Percentiles rank a stretch among this genome's conserved stretches.
phyloP scores from a whole-genome alignment of 495 filamentous ascomycete genomes.

The Hapsidospora chrysogenum region DNA sequence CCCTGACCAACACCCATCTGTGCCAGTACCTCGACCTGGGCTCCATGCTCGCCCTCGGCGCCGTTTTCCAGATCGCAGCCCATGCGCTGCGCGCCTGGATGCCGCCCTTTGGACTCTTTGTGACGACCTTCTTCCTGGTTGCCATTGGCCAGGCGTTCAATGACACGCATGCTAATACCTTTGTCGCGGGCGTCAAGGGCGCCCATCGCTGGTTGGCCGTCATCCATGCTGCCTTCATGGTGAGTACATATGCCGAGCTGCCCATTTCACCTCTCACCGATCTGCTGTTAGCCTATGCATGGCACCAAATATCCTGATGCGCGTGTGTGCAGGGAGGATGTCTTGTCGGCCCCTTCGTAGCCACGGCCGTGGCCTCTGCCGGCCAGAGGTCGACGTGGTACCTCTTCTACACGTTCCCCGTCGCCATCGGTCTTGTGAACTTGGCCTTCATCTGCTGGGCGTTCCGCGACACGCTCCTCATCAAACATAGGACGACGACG shows the following conservation, averaged over 20 bases:
- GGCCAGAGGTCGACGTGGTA: constrained; percentile 15
- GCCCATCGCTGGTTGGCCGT: constrained; percentile 39
- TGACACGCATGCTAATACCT: constrained; percentile 36
- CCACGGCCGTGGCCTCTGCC: constrained; percentile 26
- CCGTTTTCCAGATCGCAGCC: constrained; percentile 25
- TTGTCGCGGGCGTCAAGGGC: constrained; percentile 24
- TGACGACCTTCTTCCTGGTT: constrained; percentile 28
- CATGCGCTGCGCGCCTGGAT: constrained; percentile 30
- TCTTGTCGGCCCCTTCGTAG: constrained; percentile 32
- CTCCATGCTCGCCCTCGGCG: constrained; percentile 29
- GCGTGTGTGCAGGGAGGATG: too few species aligned
- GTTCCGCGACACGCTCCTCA: constrained; percentile 15
- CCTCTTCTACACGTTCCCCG: constrained; percentile 26
- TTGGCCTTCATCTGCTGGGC: constrained; percentile 16
- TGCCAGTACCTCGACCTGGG: constrained; percentile 25
- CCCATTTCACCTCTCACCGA: too few species aligned
- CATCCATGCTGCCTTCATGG: constrained; percentile 38
- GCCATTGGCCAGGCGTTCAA: constrained; percentile 34
- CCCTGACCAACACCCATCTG: constrained; percentile 29
- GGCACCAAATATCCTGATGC: too few species aligned
- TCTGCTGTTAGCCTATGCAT: too few species aligned
- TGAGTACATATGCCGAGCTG: too few species aligned
- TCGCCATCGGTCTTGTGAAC: constrained; percentile 23
- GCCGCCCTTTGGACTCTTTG: constrained; percentile 31
- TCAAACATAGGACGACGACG: constrained; percentile 6